Evolutionary conservation across 257 asterid genomes (phyloP).

Genomic region (Agastache rugosa): DNA sequence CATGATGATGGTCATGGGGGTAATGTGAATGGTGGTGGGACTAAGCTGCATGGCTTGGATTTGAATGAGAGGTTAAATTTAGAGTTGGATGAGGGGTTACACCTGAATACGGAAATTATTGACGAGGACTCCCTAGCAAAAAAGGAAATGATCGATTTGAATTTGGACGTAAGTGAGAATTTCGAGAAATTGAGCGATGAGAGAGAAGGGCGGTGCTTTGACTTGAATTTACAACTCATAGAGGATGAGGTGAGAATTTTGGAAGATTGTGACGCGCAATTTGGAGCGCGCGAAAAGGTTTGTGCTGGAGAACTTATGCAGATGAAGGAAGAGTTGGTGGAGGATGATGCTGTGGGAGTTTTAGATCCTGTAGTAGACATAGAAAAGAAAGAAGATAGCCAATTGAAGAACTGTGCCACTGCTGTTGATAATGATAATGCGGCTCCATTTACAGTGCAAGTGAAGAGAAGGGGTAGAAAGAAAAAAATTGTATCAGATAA

Average conservation of each 20-base stretch:
- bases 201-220: slow-evolving; percentile 56
- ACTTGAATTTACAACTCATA: slow-evolving; percentile 71
- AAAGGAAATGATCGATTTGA: slow-evolving; percentile 68
- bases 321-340: slow-evolving; percentile 39
- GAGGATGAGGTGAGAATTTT: slow-evolving; percentile 59
- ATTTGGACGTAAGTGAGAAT: slow-evolving; percentile 64
- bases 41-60: slow-evolving; percentile 57
- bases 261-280: slow-evolving; percentile 41
- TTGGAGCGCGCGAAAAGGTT: slow-evolving; percentile 34
- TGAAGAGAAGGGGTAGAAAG: slow-evolving; percentile 72
- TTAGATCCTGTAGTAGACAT: slow-evolving; percentile 24
- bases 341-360: slow-evolving; percentile 36
- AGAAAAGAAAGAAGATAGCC: slow-evolving; percentile 42
- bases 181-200: slow-evolving; percentile 41
- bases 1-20: slow-evolving; percentile 46
- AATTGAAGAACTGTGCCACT: slow-evolving; percentile 36
- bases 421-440: slow-evolving; percentile 44
- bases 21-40: slow-evolving; percentile 44
- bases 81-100: slow-evolving; percentile 45
- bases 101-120: slow-evolving; percentile 25
- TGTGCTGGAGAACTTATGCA: slow-evolving; percentile 36
- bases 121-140: slow-evolving; percentile 34
- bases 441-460: slow-evolving; percentile 41
- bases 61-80: slow-evolving; percentile 54
- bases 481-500: slow-evolving; percentile 46